A percentile compares a stretch with the other conserved stretches of the same genome.
These are phyloP conservation scores for Vinca minor DNA, from an alignment of 257 asterid species.

Conservation along the genomic window DNA sequence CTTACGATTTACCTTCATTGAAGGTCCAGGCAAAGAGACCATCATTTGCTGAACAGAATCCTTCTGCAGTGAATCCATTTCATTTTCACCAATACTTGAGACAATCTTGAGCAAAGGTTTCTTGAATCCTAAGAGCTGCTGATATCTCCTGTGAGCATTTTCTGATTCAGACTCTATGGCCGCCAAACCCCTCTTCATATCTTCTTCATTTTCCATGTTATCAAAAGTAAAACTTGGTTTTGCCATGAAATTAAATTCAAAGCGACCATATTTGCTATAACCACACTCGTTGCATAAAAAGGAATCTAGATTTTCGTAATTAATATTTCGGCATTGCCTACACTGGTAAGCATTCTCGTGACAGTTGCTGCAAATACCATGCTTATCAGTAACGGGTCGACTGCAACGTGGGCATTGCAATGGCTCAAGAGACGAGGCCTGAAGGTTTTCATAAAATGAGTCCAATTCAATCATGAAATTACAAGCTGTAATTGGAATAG, in stretches of 20 bases:
- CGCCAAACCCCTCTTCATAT: constrained; percentile 90
- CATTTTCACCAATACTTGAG: constrained; percentile 96
- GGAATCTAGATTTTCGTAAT: constrained; percentile 95
- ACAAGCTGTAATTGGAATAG: constrained; percentile 91
- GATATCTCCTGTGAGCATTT: constrained; percentile 95
- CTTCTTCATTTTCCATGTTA: constrained; percentile 98
- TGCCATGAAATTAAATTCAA: constrained; percentile 96
- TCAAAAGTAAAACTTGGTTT: constrained; percentile 97
- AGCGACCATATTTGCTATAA: constrained; percentile 97
- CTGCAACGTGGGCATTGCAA: constrained; percentile 98
- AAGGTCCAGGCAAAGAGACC: constrained; percentile 98
- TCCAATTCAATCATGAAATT: constrained; percentile 98
- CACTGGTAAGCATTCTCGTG: constrained; percentile 99
- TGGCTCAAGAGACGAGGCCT: constrained; percentile 97
- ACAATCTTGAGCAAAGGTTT: constrained; percentile 95
- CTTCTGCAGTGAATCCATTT: constrained; percentile 98
- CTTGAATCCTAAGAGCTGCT: constrained; percentile 97
- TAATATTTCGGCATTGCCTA: constrained; percentile 97
- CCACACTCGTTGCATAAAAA: constrained; percentile 98
- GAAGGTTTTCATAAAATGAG: constrained; percentile 94
- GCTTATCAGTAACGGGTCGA: constrained; percentile 95
- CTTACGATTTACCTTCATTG: constrained; percentile 96
- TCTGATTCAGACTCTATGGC: constrained; percentile 98
- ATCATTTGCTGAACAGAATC: constrained; percentile 99
- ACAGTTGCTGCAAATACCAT: constrained; percentile 90